These are phyloP conservation scores for Myriosclerotinia curreyana DNA, from an alignment of 2,329 filamentous ascomycete genomes.

Conservation along the genomic window DNA sequence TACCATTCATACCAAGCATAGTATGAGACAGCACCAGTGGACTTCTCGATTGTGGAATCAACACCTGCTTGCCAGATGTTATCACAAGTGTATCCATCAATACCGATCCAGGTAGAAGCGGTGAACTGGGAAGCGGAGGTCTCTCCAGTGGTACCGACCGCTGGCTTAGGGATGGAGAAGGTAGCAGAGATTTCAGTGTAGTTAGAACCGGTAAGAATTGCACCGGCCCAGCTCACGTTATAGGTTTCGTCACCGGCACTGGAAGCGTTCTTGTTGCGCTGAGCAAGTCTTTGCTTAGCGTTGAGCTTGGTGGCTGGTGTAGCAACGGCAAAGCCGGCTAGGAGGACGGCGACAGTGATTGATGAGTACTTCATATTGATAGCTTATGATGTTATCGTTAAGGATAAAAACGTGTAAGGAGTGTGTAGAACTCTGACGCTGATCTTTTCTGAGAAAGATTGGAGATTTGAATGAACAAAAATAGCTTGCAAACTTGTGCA, in stretches of 20 bases:
- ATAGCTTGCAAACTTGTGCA: not conserved
- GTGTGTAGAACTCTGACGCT: not conserved
- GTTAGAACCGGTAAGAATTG: slow-evolving; percentile 38
- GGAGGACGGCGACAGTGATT: not conserved
- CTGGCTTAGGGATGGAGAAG: slow-evolving; percentile 40
- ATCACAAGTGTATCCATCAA: slow-evolving; percentile 57
- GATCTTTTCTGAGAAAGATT: not conserved
- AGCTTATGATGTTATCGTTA: not conserved
- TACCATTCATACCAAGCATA: slow-evolving; percentile 61
- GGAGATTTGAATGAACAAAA: not conserved
- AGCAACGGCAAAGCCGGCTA: slow-evolving; percentile 1
- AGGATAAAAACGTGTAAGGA: not conserved
- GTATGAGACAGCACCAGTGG: slow-evolving; percentile 41
- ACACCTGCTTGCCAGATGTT: slow-evolving; percentile 52
- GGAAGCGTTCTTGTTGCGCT: not conserved
- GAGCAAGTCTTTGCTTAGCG: slow-evolving; percentile 12
- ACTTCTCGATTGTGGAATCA: slow-evolving; percentile 46
- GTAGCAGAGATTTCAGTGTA: slow-evolving; percentile 41
- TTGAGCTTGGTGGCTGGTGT: slow-evolving; percentile 12
- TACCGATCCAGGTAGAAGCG: slow-evolving; percentile 57
- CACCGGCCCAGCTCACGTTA: slow-evolving; percentile 43
- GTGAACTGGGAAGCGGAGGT: slow-evolving; percentile 32
- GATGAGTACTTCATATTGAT: slow-evolving; percentile 15
- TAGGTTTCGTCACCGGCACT: not conserved
- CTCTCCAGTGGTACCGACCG: slow-evolving; percentile 19